Evolutionary conservation across 371 early-diverging fungal genomes (phyloP).

Genomic region (Saksenaea vasiformis): DNA sequence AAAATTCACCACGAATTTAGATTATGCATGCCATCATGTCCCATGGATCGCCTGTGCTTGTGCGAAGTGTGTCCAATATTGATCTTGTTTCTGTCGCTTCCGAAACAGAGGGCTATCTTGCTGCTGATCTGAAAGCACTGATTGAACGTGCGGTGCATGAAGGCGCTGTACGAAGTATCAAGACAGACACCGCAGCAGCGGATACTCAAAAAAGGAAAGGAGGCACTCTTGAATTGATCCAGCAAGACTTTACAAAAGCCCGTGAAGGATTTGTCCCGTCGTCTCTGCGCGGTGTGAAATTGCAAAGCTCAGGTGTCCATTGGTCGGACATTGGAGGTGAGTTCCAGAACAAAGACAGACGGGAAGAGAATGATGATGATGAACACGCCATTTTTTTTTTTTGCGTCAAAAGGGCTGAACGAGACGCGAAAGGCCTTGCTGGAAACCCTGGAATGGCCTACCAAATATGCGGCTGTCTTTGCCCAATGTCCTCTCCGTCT

Average conservation of each 20-base stretch:
- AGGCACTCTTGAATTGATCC: conserved; percentile 36
- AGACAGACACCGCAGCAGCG: conserved; percentile 23
- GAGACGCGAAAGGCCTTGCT: conserved; percentile 80
- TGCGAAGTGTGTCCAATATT: conserved; percentile 46
- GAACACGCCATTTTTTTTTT: background rate
- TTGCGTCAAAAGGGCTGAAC: conserved; percentile 72
- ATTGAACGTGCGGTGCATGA: conserved; percentile 84
- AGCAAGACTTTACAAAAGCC: conserved; percentile 74
- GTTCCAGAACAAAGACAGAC: background rate
- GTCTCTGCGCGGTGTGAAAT: conserved; percentile 79
- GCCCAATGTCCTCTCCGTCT: conserved; percentile 83
- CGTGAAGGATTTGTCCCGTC: conserved; percentile 81
- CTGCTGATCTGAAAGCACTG: conserved; percentile 80
- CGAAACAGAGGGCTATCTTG: conserved; percentile 88
- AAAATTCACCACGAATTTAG: conserved; percentile 11
- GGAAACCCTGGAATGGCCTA: conserved; percentile 96
- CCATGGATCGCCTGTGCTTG: conserved; percentile 33
- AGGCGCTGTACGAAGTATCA: conserved; percentile 71
- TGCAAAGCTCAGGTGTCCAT: conserved; percentile 74
- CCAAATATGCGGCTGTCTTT: conserved; percentile 89
- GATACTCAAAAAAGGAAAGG: conserved; percentile 3
- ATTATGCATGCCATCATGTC: conserved; percentile 64
- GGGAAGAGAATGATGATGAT: too few species aligned
- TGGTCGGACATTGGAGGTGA: conserved; percentile 91
- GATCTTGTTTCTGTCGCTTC: conserved; percentile 77